Percentiles rank a stretch among this genome's conserved stretches.
These are phyloP conservation scores for Penicillium bialowiezense DNA, from an alignment of 495 filamentous ascomycete genomes.

Conservation along the genomic window DNA sequence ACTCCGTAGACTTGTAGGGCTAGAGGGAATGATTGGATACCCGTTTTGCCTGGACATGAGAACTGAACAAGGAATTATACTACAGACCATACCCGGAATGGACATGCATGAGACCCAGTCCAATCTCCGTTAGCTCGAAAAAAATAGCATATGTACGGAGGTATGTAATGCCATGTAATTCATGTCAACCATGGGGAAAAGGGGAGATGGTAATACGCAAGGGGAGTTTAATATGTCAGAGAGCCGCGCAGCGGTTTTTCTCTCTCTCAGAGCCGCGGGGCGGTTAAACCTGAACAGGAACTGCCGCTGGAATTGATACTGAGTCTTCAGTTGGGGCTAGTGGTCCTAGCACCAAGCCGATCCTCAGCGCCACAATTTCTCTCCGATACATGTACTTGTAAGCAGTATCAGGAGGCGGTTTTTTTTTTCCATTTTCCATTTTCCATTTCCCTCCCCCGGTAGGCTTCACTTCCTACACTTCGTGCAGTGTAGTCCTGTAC, in stretches of 20 bases:
- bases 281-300: background rate
- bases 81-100: background rate
- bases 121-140: constrained; percentile 7
- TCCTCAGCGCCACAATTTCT: constrained; percentile 8
- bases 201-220: background rate
- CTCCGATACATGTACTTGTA: background rate
- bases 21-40: too few species aligned
- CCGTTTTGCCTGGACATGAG: too few species aligned
- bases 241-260: background rate
- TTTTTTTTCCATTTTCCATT: constrained; percentile 1
- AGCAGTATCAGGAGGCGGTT: background rate
- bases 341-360: constrained; percentile 6
- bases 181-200: too few species aligned
- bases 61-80: background rate
- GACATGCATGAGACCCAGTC: constrained; percentile 1
- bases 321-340: constrained; percentile 5
- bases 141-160: background rate
- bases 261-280: constrained; percentile 1
- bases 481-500: too few species aligned
- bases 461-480: too few species aligned
- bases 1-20: too few species aligned
- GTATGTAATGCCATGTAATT: background rate
- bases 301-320: background rate
- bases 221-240: constrained; percentile 2
- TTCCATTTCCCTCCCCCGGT: too few species aligned